phyloP scores from a whole-genome alignment of 129 eudicot species.

The Silybum marianum region DNA sequence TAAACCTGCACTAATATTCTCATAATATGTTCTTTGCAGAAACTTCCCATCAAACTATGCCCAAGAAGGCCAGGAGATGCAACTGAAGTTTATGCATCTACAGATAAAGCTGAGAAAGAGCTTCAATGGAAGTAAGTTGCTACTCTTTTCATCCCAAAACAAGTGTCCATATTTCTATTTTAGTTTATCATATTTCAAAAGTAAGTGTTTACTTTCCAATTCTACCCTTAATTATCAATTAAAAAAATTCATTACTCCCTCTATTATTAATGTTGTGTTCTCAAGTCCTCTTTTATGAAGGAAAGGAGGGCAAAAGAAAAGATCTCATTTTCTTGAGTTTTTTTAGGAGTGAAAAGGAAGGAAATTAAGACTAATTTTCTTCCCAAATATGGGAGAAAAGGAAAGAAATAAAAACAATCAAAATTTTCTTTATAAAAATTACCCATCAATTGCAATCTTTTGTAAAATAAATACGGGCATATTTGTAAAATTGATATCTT shows the following conservation, averaged over 20 bases:
- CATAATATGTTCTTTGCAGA: constrained; percentile 42
- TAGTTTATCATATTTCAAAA: neutral
- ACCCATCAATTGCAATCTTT: too few species aligned
- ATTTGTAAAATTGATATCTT: too few species aligned
- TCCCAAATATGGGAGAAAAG: too few species aligned
- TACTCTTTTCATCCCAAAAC: neutral
- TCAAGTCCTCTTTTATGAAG: too few species aligned
- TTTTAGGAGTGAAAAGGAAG: too few species aligned
- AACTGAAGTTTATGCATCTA: constrained; percentile 89
- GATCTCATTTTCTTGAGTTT: too few species aligned
- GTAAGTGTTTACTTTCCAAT: neutral
- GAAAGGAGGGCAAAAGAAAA: too few species aligned
- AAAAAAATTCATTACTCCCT: neutral
- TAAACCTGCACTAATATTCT: constrained; percentile 1
- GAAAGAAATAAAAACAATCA: too few species aligned
- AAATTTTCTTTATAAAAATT: too few species aligned
- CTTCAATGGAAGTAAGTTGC: constrained; percentile 94
- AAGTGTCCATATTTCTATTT: neutral
- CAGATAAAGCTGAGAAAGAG: constrained; percentile 78
- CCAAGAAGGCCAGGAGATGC: constrained; percentile 98
- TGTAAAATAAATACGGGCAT: too few species aligned
- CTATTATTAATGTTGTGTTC: neutral
- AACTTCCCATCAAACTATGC: constrained; percentile 82
- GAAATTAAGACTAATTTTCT: too few species aligned
- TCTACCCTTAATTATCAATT: neutral